These are phyloP conservation scores for Nephelium lappaceum DNA, from an alignment of 345 rosid genomes.

Conservation along the genomic window DNA sequence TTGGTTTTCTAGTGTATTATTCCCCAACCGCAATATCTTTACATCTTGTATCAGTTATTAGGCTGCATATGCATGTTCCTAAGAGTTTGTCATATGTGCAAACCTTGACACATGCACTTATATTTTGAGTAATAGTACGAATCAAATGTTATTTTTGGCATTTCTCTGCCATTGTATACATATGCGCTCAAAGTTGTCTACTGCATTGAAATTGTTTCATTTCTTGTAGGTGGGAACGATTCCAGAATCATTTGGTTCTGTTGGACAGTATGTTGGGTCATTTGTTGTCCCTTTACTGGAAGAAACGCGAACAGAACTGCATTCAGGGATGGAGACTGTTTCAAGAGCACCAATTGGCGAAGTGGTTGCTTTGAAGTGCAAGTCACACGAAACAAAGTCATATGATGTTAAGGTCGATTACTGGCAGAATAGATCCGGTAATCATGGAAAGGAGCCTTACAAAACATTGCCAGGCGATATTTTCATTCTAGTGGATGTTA, in stretches of 20 bases:
- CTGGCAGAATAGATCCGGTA: constrained; percentile 38
- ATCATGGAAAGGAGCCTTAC: constrained; percentile 30
- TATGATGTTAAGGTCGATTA: constrained; percentile 28
- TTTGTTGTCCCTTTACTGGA: constrained; percentile 45
- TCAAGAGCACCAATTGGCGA: constrained; percentile 38
- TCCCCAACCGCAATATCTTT: no score
- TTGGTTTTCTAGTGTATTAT: no score
- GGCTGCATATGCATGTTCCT: no score
- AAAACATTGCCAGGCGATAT: constrained; percentile 43
- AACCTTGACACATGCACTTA: neutral
- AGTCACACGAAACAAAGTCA: neutral
- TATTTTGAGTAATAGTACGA: neutral
- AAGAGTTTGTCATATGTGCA: no score
- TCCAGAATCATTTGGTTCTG: constrained; percentile 34
- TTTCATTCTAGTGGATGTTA: constrained; percentile 32
- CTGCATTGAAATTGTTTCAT: neutral
- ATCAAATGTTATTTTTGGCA: neutral
- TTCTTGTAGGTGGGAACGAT: constrained; percentile 36
- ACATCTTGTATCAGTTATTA: no score
- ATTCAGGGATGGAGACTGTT: constrained; percentile 35
- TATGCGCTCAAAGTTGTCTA: neutral
- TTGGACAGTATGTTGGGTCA: constrained; percentile 30
- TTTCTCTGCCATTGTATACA: neutral
- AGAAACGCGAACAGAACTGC: constrained; percentile 41
- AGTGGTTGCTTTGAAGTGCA: constrained; percentile 5